These are phyloP conservation scores for Neopestalotiopsis sp. DNA, from an alignment of 2,329 filamentous ascomycete genomes.

Conservation along the genomic window DNA sequence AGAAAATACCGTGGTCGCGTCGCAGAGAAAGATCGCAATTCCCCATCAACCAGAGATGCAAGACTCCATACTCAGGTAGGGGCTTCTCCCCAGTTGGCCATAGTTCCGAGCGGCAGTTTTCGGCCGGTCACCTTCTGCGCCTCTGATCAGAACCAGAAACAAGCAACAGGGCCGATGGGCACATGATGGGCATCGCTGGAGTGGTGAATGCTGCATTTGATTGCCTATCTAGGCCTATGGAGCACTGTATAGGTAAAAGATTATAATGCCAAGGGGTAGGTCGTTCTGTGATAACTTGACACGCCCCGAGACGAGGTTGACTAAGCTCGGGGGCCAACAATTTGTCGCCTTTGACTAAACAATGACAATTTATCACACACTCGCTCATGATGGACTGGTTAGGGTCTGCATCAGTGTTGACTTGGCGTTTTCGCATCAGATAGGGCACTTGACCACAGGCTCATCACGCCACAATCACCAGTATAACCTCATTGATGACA, in stretches of 20 bases:
- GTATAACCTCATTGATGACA: not conserved
- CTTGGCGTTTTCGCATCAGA: not conserved
- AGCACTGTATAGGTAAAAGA: too few species aligned
- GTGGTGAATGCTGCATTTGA: not conserved
- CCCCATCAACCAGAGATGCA: constrained; percentile 4
- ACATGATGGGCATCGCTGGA: not conserved
- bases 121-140: not conserved
- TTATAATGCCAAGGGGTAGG: not conserved
- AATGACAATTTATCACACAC: not conserved
- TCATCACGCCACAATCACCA: not conserved
- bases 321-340: not conserved
- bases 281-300: not conserved
- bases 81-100: not conserved
- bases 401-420: not conserved
- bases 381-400: not conserved
- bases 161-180: not conserved
- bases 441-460: not conserved
- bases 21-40: constrained; percentile 13
- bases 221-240: too few species aligned
- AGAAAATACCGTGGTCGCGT: constrained; percentile 13
- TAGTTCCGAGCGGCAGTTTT: constrained; percentile 2
- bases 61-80: constrained; percentile 2
- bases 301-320: not conserved
- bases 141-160: not conserved
- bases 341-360: not conserved